Percentiles rank a stretch among this genome's conserved stretches.
Conservation (phyloP, 345 rosid species). For the Hibiscus trionum region DNA sequence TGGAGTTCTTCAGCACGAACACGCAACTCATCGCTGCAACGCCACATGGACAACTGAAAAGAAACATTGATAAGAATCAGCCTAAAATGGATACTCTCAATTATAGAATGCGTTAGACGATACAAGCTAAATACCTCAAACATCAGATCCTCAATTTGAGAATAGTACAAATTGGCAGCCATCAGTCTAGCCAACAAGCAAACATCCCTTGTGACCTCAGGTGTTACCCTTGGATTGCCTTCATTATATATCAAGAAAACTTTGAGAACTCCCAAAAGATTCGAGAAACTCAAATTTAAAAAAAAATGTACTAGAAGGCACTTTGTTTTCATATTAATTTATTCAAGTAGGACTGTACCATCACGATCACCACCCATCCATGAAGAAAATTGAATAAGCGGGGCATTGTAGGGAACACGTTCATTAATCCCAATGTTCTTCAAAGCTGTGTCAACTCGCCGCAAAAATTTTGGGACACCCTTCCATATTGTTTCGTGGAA, state of each 20-base stretch:
- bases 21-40: constrained; percentile 92
- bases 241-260: constrained; percentile 12
- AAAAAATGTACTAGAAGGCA: neutral
- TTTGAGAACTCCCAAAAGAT: neutral
- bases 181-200: constrained; percentile 96
- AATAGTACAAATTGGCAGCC: constrained; percentile 93
- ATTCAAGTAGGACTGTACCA: constrained; percentile 39
- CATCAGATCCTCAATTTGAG: constrained; percentile 93
- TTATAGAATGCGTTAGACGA: neutral
- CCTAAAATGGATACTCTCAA: neutral
- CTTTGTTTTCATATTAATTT: neutral
- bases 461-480: constrained; percentile 95
- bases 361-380: constrained; percentile 99
- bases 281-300: neutral
- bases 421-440: constrained; percentile 90
- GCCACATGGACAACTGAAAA: constrained; percentile 97
- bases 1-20: constrained; percentile 64
- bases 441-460: constrained; percentile 95
- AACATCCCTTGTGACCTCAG: constrained; percentile 98
- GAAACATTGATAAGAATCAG: neutral
- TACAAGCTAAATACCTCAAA: constrained; percentile 56
- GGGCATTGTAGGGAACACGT: constrained; percentile 95
- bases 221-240: constrained; percentile 98
- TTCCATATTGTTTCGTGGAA: constrained; percentile 99
- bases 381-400: constrained; percentile 94